These are phyloP conservation scores for Leccinum broughii DNA, from an alignment of 768 basidiomycete species.

Conservation along the genomic window DNA sequence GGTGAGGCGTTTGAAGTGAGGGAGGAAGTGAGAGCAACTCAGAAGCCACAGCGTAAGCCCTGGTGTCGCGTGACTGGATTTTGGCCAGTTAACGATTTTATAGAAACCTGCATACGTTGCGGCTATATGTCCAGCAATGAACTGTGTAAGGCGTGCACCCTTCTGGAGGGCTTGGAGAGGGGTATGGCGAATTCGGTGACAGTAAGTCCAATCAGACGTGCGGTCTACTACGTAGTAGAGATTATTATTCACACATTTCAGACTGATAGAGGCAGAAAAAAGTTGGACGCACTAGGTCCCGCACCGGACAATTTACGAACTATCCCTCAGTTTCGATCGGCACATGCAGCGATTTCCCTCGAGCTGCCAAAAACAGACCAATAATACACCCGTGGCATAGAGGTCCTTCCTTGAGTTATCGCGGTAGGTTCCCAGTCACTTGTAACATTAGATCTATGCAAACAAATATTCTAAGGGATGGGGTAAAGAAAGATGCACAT, in stretches of 20 bases:
- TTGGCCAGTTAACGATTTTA: background rate
- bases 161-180: conserved; percentile 87
- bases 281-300: conserved; percentile 57
- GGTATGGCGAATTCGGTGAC: conserved; percentile 68
- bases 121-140: conserved; percentile 96
- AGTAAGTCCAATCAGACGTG: conserved; percentile 43
- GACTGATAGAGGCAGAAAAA: conserved; percentile 70
- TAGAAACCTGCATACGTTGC: conserved; percentile 90
- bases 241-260: conserved; percentile 28
- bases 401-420: background rate
- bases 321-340: conserved; percentile 67
- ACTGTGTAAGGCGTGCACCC: conserved; percentile 93
- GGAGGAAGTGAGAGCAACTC: conserved; percentile 79
- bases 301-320: conserved; percentile 69
- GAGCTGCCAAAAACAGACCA: conserved; percentile 32
- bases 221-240: background rate
- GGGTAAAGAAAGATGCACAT: background rate
- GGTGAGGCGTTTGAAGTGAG: conserved; percentile 89
- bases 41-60: conserved; percentile 80
- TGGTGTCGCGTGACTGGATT: conserved; percentile 1
- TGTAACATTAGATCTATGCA: conserved; percentile 5
- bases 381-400: background rate
- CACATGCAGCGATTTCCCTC: conserved; percentile 42
- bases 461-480: background rate
- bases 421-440: background rate